A percentile compares a stretch with the other conserved stretches of the same genome.
These are phyloP conservation scores for Saccharomyces paradoxus DNA, from an alignment of 805 yeast species.

Conservation along the genomic window DNA sequence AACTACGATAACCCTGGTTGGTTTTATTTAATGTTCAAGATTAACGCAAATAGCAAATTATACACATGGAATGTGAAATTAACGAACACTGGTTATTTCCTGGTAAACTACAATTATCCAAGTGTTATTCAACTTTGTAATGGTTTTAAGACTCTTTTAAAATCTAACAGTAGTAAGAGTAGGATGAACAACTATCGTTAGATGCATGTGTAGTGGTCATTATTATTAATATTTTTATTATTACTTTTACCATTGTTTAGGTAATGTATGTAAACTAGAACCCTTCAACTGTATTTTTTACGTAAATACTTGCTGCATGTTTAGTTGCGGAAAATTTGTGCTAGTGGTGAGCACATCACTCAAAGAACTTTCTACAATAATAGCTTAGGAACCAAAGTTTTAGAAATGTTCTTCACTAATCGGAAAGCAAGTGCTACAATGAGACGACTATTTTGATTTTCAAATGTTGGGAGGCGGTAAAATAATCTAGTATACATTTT, in stretches of 20 bases:
- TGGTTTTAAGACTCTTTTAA: conserved; percentile 74
- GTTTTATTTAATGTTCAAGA: conserved; percentile 79
- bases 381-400: no score
- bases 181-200: conserved; percentile 2
- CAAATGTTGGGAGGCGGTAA: no score
- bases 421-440: no score
- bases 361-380: no score
- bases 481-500: neutral
- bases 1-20: conserved; percentile 93
- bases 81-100: conserved; percentile 77
- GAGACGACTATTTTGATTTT: no score
- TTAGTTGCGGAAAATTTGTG: no score
- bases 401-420: neutral
- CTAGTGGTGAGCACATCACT: neutral
- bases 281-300: neutral
- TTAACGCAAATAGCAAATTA: conserved; percentile 57
- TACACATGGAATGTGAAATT: conserved; percentile 86
- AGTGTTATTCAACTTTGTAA: conserved; percentile 82
- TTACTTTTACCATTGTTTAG: neutral
- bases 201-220: neutral
- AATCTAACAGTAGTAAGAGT: conserved; percentile 25
- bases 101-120: conserved; percentile 78
- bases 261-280: neutral
- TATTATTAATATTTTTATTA: neutral
- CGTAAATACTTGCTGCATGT: neutral